These are phyloP conservation scores for Acanthamoeba lenticulata DNA, from an alignment of 208 protist species.

Conservation along the genomic window DNA sequence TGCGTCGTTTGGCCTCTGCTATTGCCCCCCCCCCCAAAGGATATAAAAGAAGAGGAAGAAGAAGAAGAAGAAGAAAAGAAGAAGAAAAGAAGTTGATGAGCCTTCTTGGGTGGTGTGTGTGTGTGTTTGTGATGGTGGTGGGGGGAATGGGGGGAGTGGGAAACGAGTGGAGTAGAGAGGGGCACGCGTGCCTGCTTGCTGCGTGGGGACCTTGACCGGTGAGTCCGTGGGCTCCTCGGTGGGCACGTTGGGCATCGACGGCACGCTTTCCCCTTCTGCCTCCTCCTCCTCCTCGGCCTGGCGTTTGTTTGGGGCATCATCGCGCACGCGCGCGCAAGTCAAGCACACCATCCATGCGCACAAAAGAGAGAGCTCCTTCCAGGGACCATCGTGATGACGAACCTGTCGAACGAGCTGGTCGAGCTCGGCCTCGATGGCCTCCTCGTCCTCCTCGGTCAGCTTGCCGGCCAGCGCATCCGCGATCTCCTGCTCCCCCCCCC, in stretches of 20 bases:
- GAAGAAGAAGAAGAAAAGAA: too few relatives aligned
- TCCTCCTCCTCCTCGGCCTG: neutral
- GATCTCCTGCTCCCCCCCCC: slow-evolving; percentile 61
- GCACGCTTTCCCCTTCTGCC: neutral
- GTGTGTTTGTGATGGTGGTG: neutral
- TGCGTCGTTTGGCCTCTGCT: neutral
- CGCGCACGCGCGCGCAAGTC: neutral
- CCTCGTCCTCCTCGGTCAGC: slow-evolving; percentile 75
- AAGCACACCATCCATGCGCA: neutral
- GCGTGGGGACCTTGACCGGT: too few relatives aligned
- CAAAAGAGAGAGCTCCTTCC: too few relatives aligned
- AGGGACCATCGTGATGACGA: neutral
- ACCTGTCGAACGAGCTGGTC: slow-evolving; percentile 64
- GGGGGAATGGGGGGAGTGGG: too few relatives aligned
- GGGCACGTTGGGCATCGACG: neutral
- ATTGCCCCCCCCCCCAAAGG: neutral
- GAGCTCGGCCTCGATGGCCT: slow-evolving; percentile 73
- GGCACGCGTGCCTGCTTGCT: too few relatives aligned
- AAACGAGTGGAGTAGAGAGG: too few relatives aligned
- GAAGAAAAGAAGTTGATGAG: neutral
- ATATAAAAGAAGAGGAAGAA: neutral
- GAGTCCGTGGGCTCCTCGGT: neutral
- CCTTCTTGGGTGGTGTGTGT: neutral
- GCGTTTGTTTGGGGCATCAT: neutral
- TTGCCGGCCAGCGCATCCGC: slow-evolving; percentile 69